Evolutionary conservation across 2,329 filamentous ascomycete genomes (phyloP), one percentile per base, ranked within the genome.

Genomic region (Aspergillus fijiensis): DNA sequence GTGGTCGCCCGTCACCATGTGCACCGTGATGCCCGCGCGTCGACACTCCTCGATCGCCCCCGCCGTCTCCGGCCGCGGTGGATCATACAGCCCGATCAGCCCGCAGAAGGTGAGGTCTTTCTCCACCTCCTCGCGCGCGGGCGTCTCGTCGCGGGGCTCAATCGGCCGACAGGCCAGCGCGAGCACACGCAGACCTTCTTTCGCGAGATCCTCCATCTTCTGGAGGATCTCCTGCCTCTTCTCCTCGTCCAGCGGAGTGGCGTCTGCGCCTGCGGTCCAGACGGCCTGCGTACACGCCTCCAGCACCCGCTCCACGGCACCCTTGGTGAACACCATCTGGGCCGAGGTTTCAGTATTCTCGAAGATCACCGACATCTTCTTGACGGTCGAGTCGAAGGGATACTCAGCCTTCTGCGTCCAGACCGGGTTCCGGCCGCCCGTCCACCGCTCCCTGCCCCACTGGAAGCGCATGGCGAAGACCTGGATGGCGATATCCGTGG

Each of bases 1-100:
- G 70, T 94, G 90, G 68, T 95, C 91, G 60, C 91, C 91, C 23
- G 91, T 95, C 33, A 94, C 82, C 90, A 94, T 93, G 77, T 92
- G 89, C 6, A 93, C 90, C 63, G 84, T 84, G 72, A 93, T 92
- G 53, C 90, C 90, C 27, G 90, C 90, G 50, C 82, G 82, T 57
- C 89, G 85, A 69, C 89, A 92, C 69, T 89, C 84, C 23, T 80
- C 80, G 60, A 93, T 90, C 6, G 90, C 87, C 1, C 81, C 83
- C 23, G 88, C 89, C 0, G 92, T 92, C 77, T 96, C 92, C 2
- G 87, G 85, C 1, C 92, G 90, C 58, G 91, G 92, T 3, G 92
- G 92, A 67, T 96, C 92, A 71, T 95, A 94, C 63, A 96, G 89
- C 58, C 91, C 92, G 52, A 90, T 88, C 10, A 96, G 83, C n/a